Evolutionary conservation across 306 rosid genomes (phyloP), one percentile per base, ranked within the genome.

Genomic region (Ammopiptanthus mongolicus): DNA sequence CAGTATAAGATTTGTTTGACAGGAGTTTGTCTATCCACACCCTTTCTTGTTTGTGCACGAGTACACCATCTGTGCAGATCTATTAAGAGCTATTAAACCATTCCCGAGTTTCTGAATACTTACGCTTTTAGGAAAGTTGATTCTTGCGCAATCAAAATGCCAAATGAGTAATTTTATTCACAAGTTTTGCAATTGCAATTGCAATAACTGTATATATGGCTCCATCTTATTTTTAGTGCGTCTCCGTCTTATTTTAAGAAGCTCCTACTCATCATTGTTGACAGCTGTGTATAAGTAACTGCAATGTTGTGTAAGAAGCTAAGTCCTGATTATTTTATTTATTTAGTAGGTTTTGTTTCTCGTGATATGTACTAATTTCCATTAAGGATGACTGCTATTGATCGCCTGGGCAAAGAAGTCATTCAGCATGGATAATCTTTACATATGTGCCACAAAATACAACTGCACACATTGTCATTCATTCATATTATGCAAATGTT

Each of bases 41-140:
- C 44, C 69, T 71, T 21, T 66, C 47, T 60, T 75, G 65, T 69
- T 69, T 69, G 73, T 61, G 53, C 56, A 55, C 5, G 55, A 36
- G 50, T 47, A 19, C 33, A 2, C 48, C 31, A 36, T 37, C 15
- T 23, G 50, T 63, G 69, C 42, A 6, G 63, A 55, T 53, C 42
- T 34, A 31, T 59, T 41, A 25, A 25, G 65, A 66, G 48, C 37
- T 58, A 9, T 17, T 65, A 69, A 52, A 63, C 61, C 61, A 22
- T 42, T 79, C 56, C 53, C 8, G 21, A 34, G 50, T 36, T 65
- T 19, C 19, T 55, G 83, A 52, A 11, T 31, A 44, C 65, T 12
- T 47, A 14, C 18, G 51, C 51, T 37, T 74, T 66, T 50, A 66
- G 58, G 76, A 17, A 74, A 58, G 21, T 41, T 75, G 56, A 66